These are phyloP conservation scores for Oryza nivara DNA, from an alignment of 176 grass and related monocot genomes.

Conservation along the genomic window DNA sequence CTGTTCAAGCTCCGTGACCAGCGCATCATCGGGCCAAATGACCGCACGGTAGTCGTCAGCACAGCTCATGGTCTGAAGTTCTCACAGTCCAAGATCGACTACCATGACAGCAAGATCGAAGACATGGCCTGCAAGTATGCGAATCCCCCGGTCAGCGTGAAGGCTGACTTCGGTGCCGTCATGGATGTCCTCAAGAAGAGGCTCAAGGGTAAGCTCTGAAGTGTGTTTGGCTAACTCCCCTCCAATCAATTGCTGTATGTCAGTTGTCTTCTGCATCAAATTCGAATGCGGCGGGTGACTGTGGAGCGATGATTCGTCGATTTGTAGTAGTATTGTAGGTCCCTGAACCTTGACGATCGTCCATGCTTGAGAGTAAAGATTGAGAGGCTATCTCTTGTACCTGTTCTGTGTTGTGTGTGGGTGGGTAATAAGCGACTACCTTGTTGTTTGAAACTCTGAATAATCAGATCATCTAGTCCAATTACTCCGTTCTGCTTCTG, in stretches of 20 bases:
- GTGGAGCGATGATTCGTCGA: conserved; percentile 16
- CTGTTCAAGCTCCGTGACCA: conserved; percentile 81
- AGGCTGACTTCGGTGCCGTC: conserved; percentile 81
- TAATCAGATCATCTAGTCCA: conserved; percentile 24
- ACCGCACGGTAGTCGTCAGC: conserved; percentile 87
- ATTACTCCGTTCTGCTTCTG: background rate
- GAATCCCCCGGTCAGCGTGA: conserved; percentile 79
- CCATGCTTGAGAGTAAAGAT: conserved; percentile 15
- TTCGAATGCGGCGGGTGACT: conserved; percentile 17
- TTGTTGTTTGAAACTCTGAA: conserved; percentile 34
- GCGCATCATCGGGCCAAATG: conserved; percentile 64
- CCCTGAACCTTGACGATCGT: background rate
- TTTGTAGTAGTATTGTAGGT: conserved; percentile 33
- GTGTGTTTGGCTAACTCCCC: background rate
- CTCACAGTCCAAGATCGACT: conserved; percentile 85
- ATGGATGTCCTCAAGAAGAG: conserved; percentile 94
- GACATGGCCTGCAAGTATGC: conserved; percentile 82
- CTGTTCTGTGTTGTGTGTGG: conserved; percentile 27
- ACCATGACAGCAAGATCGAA: conserved; percentile 78
- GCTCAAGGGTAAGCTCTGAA: conserved; percentile 78
- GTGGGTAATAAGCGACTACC: conserved; percentile 36
- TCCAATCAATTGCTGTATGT: conserved; percentile 15
- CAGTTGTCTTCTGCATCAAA: conserved; percentile 29
- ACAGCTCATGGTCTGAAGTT: conserved; percentile 90
- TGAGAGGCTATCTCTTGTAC: conserved; percentile 14